Evolutionary conservation across 1,139 yeast species (phyloP).

Genomic region (Kodamaea sp.): DNA sequence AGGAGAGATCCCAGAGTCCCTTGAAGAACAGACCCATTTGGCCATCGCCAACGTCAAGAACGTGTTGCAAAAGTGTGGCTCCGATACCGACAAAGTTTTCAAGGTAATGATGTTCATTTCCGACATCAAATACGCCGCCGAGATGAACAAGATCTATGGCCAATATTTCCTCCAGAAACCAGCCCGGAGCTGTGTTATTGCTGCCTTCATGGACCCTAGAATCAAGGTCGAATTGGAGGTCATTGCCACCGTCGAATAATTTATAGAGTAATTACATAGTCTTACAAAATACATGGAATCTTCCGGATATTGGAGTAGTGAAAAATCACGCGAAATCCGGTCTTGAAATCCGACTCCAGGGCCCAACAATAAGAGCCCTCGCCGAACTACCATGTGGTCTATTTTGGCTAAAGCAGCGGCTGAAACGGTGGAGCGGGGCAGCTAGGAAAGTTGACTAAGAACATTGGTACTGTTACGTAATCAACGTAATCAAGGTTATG

Average conservation of each 20-base stretch:
- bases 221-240: slow-evolving; percentile 40
- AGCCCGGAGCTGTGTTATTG: slow-evolving; percentile 53
- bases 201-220: slow-evolving; percentile 36
- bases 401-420: no score
- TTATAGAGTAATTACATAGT: no score
- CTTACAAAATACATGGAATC: no score
- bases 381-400: no score
- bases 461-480: no score
- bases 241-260: slow-evolving; percentile 31
- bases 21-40: slow-evolving; percentile 47
- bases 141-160: slow-evolving; percentile 49
- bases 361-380: no score
- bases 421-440: no score
- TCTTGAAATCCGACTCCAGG: no score
- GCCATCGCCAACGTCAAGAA: slow-evolving; percentile 47
- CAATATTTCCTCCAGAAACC: slow-evolving; percentile 51
- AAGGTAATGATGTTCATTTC: slow-evolving; percentile 55
- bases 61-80: slow-evolving; percentile 48
- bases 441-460: no score
- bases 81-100: slow-evolving; percentile 49
- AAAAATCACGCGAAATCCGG: no score
- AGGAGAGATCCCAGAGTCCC: slow-evolving; percentile 39
- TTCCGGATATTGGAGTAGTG: no score
- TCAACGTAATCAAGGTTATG: no score
- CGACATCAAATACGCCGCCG: slow-evolving; percentile 44